Evolutionary conservation across 75 land plant species (phyloP).

Genomic region (Sequoia sempervirens): DNA sequence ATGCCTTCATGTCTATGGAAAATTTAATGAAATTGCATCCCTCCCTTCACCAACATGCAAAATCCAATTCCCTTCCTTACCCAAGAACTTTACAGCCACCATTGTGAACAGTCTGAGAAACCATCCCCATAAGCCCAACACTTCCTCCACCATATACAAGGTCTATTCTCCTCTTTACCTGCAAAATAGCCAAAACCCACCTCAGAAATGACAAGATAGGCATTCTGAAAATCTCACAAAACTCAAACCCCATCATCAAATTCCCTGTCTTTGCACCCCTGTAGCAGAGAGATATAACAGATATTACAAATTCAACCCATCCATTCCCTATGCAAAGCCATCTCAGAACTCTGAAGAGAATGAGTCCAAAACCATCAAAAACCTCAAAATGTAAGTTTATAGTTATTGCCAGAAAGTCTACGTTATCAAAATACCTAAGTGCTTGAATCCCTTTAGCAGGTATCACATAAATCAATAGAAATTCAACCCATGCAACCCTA

Average conservation of each 20-base stretch:
- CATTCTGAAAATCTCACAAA: neutral
- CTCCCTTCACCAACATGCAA: neutral
- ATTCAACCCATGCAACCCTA: neutral
- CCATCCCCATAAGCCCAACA: slow-evolving; percentile 82
- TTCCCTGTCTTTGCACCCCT: neutral
- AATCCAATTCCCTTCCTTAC: slow-evolving; percentile 16
- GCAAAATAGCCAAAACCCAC: slow-evolving; percentile 13
- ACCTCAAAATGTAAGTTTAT: neutral
- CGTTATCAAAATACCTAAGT: neutral
- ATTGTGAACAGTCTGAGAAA: slow-evolving; percentile 59
- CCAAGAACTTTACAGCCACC: slow-evolving; percentile 88
- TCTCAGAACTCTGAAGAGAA: neutral
- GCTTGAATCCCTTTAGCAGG: neutral
- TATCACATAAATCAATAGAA: neutral
- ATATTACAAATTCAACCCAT: neutral
- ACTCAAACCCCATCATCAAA: neutral
- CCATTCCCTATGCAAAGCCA: neutral
- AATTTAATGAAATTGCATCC: neutral
- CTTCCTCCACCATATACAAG: slow-evolving; percentile 92
- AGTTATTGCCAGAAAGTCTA: neutral
- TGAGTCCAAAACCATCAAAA: neutral
- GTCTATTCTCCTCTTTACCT: slow-evolving; percentile 70
- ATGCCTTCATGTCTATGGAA: neutral
- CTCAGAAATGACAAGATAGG: neutral
- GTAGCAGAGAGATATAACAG: neutral